phyloP scores from a whole-genome alignment of 352 stramenopile species.

The Pythium dissotocum region DNA sequence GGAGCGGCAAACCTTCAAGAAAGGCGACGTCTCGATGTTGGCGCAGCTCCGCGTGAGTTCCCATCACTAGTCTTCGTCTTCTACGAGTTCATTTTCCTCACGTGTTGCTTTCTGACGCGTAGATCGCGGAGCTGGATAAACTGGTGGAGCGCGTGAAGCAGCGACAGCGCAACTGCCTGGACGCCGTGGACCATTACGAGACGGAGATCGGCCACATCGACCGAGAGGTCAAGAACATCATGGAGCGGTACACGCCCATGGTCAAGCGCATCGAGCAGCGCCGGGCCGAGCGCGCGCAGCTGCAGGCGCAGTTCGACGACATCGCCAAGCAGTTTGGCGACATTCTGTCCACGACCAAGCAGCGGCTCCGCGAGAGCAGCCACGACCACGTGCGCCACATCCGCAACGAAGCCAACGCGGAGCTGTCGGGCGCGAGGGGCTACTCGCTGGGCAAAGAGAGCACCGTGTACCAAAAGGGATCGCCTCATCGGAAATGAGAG shows the following conservation, averaged over 20 bases:
- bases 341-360: slow-evolving; percentile 65
- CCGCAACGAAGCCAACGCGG: slow-evolving; percentile 50
- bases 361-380: slow-evolving; percentile 44
- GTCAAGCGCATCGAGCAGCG: slow-evolving; percentile 59
- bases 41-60: slow-evolving; percentile 59
- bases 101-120: not conserved
- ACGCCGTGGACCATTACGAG: slow-evolving; percentile 51
- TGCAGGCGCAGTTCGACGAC: slow-evolving; percentile 50
- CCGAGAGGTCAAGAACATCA: slow-evolving; percentile 59
- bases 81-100: too few relatives aligned
- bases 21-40: slow-evolving; percentile 72
- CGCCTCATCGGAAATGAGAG: slow-evolving; percentile 19
- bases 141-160: slow-evolving; percentile 70
- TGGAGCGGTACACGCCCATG: slow-evolving; percentile 64
- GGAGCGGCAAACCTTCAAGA: slow-evolving; percentile 69
- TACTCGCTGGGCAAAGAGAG: slow-evolving; percentile 61
- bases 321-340: slow-evolving; percentile 62
- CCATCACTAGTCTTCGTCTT: not conserved
- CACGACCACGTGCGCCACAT: slow-evolving; percentile 68
- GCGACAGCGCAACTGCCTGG: slow-evolving; percentile 55
- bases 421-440: slow-evolving; percentile 47
- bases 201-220: slow-evolving; percentile 65
- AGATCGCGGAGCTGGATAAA: slow-evolving; percentile 78
- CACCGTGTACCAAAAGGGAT: slow-evolving; percentile 58
- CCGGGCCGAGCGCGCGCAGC: slow-evolving; percentile 40